phyloP scores from a whole-genome alignment of 495 filamentous ascomycete genomes.

The Geoglossum glabrum region DNA sequence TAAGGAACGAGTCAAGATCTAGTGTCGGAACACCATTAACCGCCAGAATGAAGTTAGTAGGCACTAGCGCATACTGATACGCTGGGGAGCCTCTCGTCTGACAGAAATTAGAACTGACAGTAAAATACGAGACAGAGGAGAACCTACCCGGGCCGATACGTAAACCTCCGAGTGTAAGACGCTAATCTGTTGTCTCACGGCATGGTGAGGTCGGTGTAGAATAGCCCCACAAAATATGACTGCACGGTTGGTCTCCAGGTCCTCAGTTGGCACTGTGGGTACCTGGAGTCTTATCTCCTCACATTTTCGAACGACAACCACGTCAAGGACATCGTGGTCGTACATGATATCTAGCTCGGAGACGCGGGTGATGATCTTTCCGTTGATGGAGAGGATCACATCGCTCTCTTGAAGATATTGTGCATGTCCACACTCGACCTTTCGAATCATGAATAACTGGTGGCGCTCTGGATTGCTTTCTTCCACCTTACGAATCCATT shows the following conservation, averaged over 20 bases:
- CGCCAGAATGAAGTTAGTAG: conserved; percentile 92
- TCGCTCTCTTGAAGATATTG: conserved; percentile 68
- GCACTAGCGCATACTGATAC: conserved; percentile 80
- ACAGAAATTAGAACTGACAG: background rate
- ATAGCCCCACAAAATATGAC: conserved; percentile 92
- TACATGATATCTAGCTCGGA: conserved; percentile 95
- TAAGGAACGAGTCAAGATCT: conserved; percentile 59
- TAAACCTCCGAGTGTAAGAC: conserved; percentile 97
- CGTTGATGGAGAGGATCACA: conserved; percentile 79
- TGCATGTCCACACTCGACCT: conserved; percentile 53
- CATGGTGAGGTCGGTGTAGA: conserved; percentile 83
- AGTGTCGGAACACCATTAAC: conserved; percentile 76
- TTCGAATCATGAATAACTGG: conserved; percentile 96
- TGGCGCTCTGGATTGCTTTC: conserved; percentile 73
- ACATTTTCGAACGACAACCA: conserved; percentile 69
- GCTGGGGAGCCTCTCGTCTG: conserved; percentile 61
- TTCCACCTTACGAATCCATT: conserved; percentile 83
- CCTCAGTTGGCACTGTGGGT: conserved; percentile 70
- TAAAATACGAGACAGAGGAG: background rate
- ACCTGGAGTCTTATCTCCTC: conserved; percentile 59
- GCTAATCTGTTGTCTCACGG: conserved; percentile 89
- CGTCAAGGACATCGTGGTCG: conserved; percentile 62
- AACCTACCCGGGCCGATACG: conserved; percentile 55
- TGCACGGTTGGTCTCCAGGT: conserved; percentile 78
- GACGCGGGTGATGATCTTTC: conserved; percentile 77